A percentile compares a stretch with the other conserved stretches of the same genome.
These are phyloP conservation scores for Debaryomyces subglobosus DNA, from an alignment of 1,139 yeast species.

Conservation along the genomic window DNA sequence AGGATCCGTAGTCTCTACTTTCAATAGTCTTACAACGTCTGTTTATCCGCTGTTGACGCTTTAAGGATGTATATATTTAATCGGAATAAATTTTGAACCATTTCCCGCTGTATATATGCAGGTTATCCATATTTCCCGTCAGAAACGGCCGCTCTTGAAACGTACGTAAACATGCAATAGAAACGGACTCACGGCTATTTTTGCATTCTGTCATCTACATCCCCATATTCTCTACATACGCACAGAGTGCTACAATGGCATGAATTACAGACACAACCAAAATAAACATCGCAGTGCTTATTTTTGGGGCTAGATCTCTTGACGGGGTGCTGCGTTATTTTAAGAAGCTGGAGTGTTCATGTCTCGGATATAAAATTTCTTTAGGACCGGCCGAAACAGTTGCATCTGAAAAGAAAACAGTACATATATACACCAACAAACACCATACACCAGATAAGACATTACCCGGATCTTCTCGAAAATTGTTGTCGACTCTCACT, in stretches of 20 bases:
- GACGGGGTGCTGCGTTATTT: background rate
- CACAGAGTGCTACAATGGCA: background rate
- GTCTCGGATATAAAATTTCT: background rate
- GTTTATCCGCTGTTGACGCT: background rate
- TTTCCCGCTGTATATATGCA: background rate
- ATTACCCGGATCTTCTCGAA: background rate
- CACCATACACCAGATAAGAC: background rate
- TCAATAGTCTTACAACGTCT: background rate
- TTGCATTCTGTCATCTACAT: background rate
- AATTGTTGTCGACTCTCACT: background rate
- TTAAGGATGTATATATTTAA: background rate
- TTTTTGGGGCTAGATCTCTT: background rate
- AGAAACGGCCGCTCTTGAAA: background rate
- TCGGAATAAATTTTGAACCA: background rate
- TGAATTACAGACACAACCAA: background rate
- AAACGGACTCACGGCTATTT: background rate
- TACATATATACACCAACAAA: background rate
- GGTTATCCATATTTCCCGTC: background rate
- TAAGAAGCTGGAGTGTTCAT: background rate
- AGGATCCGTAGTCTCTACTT: background rate
- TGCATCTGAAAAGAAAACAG: background rate
- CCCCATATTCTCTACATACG: background rate
- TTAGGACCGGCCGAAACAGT: background rate
- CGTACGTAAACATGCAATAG: slow-evolving; percentile 1
- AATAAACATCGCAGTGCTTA: background rate